Conservation (phyloP, 129 eudicot genomes). For the Tagetes erecta region DNA sequence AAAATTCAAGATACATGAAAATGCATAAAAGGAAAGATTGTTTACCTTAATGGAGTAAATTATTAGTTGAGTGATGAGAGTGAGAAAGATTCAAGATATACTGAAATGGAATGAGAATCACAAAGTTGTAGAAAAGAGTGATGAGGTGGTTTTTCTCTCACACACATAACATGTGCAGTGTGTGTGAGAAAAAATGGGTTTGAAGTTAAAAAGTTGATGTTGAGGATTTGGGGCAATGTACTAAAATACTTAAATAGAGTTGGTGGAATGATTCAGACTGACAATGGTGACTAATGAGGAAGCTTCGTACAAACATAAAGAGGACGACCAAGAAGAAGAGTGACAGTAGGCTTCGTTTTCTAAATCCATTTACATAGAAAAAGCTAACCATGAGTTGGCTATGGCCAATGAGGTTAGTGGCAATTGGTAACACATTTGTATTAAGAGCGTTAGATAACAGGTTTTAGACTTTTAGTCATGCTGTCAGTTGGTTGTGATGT, state of each 20-base stretch:
- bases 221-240: conserved; percentile 28
- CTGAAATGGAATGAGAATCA: conserved; percentile 37
- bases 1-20: too few relatives aligned
- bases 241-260: conserved; percentile 16
- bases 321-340: conserved; percentile 13
- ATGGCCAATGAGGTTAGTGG: too few relatives aligned
- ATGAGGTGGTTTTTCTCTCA: conserved; percentile 9
- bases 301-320: conserved; percentile 25
- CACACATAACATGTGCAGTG: conserved; percentile 23
- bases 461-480: too few relatives aligned
- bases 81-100: conserved; percentile 32
- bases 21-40: not conserved
- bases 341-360: not conserved
- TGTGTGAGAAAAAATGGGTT: conserved; percentile 23
- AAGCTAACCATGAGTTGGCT: too few relatives aligned
- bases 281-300: conserved; percentile 19
- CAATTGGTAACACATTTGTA: too few relatives aligned
- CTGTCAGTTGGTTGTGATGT: too few relatives aligned
- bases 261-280: conserved; percentile 12
- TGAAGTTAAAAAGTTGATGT: not conserved
- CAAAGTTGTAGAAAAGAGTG: conserved; percentile 27
- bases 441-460: too few relatives aligned
- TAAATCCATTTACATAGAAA: not conserved
- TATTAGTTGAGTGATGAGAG: not conserved
- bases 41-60: conserved; percentile 23